phyloP scores from a whole-genome alignment of 257 asterid genomes.

The Pogostemon cablin region DNA sequence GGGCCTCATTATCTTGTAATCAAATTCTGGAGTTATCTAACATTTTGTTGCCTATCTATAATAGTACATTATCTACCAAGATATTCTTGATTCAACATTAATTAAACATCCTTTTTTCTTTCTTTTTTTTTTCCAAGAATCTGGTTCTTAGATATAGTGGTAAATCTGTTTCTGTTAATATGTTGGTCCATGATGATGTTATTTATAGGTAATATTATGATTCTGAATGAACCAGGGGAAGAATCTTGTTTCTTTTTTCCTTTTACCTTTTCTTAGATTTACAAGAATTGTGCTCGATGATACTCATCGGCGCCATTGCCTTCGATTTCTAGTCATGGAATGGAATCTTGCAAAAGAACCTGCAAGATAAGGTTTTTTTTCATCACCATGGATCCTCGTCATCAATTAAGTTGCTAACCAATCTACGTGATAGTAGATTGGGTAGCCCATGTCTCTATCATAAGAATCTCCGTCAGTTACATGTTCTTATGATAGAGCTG shows the following conservation, averaged over 20 bases:
- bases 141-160: background rate
- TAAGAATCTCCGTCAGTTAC: no score
- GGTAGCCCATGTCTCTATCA: no score
- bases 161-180: background rate
- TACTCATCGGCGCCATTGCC: background rate
- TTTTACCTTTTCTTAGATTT: background rate
- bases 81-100: background rate
- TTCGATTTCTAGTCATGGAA: conserved; percentile 15
- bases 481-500: no score
- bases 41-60: background rate
- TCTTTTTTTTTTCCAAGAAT: background rate
- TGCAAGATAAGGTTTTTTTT: conserved; percentile 29
- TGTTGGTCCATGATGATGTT: background rate
- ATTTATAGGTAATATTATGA: background rate
- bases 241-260: conserved; percentile 9
- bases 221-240: conserved; percentile 7
- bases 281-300: background rate
- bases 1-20: no score
- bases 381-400: background rate
- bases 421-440: no score
- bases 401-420: no score
- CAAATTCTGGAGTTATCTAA: background rate
- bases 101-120: background rate
- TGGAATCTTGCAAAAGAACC: conserved; percentile 25
- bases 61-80: background rate